A percentile compares a stretch with the other conserved stretches of the same genome.
Evolutionary conservation across 768 basidiomycete genomes (phyloP).

Genomic region (Lactarius sp.): DNA sequence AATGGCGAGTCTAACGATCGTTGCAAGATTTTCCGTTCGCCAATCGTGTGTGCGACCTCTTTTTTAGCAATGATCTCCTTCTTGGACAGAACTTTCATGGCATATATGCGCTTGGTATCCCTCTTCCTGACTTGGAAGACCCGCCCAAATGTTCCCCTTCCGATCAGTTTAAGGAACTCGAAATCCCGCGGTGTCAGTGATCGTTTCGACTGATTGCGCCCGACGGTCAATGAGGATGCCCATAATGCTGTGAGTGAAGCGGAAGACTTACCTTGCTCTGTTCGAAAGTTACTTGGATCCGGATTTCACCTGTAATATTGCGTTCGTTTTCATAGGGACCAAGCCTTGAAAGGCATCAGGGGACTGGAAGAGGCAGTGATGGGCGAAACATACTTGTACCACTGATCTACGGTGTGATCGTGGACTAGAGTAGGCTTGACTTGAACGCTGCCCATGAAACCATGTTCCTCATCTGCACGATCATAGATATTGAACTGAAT

Average conservation of each 20-base stretch:
- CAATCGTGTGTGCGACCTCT: slow-evolving; percentile 98
- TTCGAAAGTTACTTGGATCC: slow-evolving; percentile 91
- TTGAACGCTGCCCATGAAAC: slow-evolving; percentile 87
- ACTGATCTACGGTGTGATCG: slow-evolving; percentile 93
- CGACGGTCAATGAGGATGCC: background rate
- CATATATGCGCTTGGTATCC: slow-evolving; percentile 98
- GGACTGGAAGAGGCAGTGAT: slow-evolving; percentile 10
- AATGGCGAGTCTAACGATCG: slow-evolving; percentile 90
- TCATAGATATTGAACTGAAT: slow-evolving; percentile 93
- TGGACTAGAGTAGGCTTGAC: slow-evolving; percentile 89
- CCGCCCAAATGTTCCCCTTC: slow-evolving; percentile 95
- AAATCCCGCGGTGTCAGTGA: slow-evolving; percentile 93
- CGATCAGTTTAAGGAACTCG: slow-evolving; percentile 98
- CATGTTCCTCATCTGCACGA: slow-evolving; percentile 71
- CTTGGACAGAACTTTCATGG: slow-evolving; percentile 98
- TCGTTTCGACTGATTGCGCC: slow-evolving; percentile 59
- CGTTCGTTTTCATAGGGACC: slow-evolving; percentile 71
- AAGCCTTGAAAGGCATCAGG: slow-evolving; percentile 43
- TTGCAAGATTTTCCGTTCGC: slow-evolving; percentile 98
- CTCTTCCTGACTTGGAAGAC: slow-evolving; percentile 99
- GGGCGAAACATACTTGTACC: slow-evolving; percentile 76
- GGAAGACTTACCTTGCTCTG: slow-evolving; percentile 67
- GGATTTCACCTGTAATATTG: slow-evolving; percentile 83
- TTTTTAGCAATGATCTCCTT: slow-evolving; percentile 99
- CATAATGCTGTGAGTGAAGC: slow-evolving; percentile 8